Evolutionary conservation across 2,329 filamentous ascomycete genomes (phyloP), one percentile per base, ranked within the genome.

Genomic region (Lojkania enalia): DNA sequence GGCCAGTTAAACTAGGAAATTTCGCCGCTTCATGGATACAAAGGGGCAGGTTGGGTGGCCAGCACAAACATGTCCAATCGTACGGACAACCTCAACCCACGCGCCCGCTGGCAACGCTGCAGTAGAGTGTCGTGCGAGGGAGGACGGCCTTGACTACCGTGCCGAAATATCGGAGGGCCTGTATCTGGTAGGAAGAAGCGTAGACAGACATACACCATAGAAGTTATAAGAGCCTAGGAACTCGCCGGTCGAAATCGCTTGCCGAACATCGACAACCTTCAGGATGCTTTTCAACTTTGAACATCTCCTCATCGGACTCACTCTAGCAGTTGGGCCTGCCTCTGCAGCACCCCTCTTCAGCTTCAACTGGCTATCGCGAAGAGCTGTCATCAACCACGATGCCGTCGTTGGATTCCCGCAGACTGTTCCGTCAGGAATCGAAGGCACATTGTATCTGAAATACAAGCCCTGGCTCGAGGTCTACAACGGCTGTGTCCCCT

Each of bases 401-500:
- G 64, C 70, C 0, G 69, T 85, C 20, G 78, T 80, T 5, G 78
- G 77, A 1, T 81, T 84, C 49, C 46, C 73, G 0, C 57, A 83
- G 58, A 74, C 77, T 0, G 77, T 83, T 0, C 80, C 81, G 0
- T 67, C 64, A 31, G 71, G 71, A 4, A 67, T 67, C 1, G 59
- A 66, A 0, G 81, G 81, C 12, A 59, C 69, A 2, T 60, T 81
- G 18, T 80, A 80, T 52, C 60, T 78, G 31, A 76, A 77, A 41
- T 84, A 81, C 64, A 76, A 84, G 64, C 81, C 80, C 0, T 74
- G 71, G 41, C 71, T 83, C 4, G 55, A 80, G 9, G 76, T 84
- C 4, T 72, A 74, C 14, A 79, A 80, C 54, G 82, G 82, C 35
- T 85, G 82, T 49, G 81, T 84, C 6, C 80, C 82, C 0, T 85